These are phyloP conservation scores for Penicillium sp. DNA, from an alignment of 2,329 filamentous ascomycete genomes.

Conservation along the genomic window DNA sequence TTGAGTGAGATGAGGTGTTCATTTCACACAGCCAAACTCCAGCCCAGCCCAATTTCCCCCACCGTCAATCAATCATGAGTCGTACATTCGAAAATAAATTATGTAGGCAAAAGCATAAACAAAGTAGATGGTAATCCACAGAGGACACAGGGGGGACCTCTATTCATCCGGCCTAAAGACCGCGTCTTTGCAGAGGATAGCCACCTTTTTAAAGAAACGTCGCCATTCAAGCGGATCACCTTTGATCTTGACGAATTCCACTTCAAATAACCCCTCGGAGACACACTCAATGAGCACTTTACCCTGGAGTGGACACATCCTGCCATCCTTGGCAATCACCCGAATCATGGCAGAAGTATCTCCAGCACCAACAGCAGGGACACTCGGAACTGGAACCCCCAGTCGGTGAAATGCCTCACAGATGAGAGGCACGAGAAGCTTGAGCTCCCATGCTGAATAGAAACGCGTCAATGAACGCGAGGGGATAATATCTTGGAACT, in stretches of 20 bases:
- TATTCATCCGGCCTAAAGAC: constrained; percentile 55
- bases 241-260: constrained; percentile 87
- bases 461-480: constrained; percentile 81
- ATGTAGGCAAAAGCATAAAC: not conserved
- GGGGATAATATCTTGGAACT: constrained; percentile 85
- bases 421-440: constrained; percentile 69
- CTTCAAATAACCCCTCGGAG: constrained; percentile 61
- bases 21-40: constrained; percentile 7
- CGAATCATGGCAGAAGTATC: constrained; percentile 56
- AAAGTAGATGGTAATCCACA: not conserved
- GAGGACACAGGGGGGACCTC: not conserved
- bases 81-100: constrained; percentile 4
- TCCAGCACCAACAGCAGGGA: constrained; percentile 38
- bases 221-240: constrained; percentile 96
- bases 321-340: constrained; percentile 59
- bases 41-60: not conserved
- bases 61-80: constrained; percentile 9
- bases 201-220: constrained; percentile 92
- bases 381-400: constrained; percentile 61
- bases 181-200: constrained; percentile 74
- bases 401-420: constrained; percentile 74
- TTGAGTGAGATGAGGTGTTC: not conserved
- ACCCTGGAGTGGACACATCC: constrained; percentile 38
- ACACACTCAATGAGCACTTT: constrained; percentile 40
- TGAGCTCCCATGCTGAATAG: constrained; percentile 69